Evolutionary conservation across 768 basidiomycete genomes (phyloP), one percentile per base, ranked within the genome.

Genomic region (Tubosaeta sp.): DNA sequence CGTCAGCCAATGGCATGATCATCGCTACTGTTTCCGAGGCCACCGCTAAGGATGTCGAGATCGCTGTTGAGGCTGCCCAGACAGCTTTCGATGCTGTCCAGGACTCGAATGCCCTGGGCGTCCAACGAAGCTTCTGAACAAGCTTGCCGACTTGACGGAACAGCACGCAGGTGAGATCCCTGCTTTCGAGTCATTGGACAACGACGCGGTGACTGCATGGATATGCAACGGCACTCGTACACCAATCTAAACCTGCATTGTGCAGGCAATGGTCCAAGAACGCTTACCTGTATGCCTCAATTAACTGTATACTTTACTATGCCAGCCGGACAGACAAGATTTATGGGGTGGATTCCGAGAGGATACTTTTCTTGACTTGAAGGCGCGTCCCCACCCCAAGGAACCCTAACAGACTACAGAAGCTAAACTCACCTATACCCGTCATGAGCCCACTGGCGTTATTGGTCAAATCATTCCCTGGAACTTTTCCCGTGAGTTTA

Each of bases 251-350:
- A 29, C 4, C 16, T 29, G 6, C 37, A 79, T n/a, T n/a, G n/a
- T 80, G 84, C 39, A 85, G 85, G 69, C 76, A 79, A 3, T 84
- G 74, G 66, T 75, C 83, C 12, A 79, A 73, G 52, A 67, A 61
- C n/a, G 67, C 60, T 0, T 64, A 29, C 8, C 88, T 2, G 33
- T 61, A 6, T 8, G 27, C 27, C 27, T 29, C 27, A 29, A 53
- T 64, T n/a, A 51, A 60, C 5, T 50, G 74, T 29, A 67, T 92
- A 58, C 75, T 81, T 32, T 95, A 95, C 72, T 97, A 87, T 61
- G 89, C 84, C 38, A 94, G 93, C 16, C 89, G 89, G 84, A 89
- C 91, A 19, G 93, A 94, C 74, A 95, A 95, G 73, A 71, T 87
- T 48, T 73, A 77, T 5, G 90, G 88, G 56, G 63, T 62, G 17